Evolutionary conservation across 2,329 filamentous ascomycete genomes (phyloP), one percentile per base, ranked within the genome.

Genomic region (Microcera coccophila): DNA sequence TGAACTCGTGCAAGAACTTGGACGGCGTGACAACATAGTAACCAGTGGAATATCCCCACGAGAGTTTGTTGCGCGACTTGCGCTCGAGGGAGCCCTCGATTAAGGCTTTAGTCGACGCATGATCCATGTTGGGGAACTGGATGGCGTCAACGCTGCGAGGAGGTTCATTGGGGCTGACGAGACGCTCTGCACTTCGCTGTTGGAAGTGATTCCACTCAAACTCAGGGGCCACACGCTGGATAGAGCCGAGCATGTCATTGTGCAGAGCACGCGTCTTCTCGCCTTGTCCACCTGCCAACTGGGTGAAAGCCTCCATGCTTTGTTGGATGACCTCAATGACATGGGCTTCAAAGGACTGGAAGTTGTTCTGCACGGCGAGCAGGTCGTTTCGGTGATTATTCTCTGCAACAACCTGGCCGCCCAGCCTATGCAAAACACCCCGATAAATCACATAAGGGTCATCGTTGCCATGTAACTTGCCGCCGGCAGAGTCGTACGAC

Each of bases 361-460:
- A 95, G 63, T 88, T 88, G 69, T 85, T 84, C 69, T 98, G 93
- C n/a, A 96, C 86, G 9, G 84, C 79, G 49, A 98, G 78, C 44
- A 97, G 78, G 62, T 98, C 93, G 62, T 95, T 88, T 52, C 85
- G 82, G 70, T 94, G 91, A 73, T 90, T 94, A 75, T 98, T 98
- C 73, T 98, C 93, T 62, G 95, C 89, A 36, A 88, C 74, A 26
- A 97, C 80, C 71, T 98, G 93, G 72, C 87, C 91, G 76, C 88
- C 84, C 42, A 98, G 74, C 33, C 90, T 83, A 70, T 96, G 79
- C 52, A 87, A 70, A 44, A 96, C 82, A 46, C 87, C 87, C 22
- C 91, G 83, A 58, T 85, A 81, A 35, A 97, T 65, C 43, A 97
- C 77, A 62, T 97, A 98, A 4, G 93, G 93, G 63, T 98, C 93